Evolutionary conservation across 1,139 yeast genomes (phyloP).

Genomic region (Arxiozyma telluris): DNA sequence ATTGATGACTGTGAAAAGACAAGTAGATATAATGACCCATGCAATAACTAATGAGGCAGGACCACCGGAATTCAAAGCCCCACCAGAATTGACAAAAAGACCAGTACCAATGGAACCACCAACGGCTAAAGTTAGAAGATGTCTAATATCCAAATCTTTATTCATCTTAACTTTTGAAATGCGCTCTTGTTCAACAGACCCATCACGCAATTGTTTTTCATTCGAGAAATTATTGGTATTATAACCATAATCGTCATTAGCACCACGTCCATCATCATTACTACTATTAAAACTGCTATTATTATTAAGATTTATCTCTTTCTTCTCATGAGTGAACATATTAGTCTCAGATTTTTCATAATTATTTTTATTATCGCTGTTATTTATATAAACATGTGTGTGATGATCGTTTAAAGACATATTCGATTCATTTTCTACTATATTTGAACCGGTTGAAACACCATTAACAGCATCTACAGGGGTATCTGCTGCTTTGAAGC

Average conservation of each 20-base stretch:
- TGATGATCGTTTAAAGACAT: not conserved
- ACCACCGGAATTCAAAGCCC: conserved; percentile 55
- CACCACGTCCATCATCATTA: not conserved
- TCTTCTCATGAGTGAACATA: not conserved
- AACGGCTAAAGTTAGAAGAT: conserved; percentile 73
- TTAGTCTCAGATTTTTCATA: not conserved
- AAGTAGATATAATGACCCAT: conserved; percentile 40
- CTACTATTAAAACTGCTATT: not conserved
- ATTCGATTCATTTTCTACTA: not conserved
- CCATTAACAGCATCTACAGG: not conserved
- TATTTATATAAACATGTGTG: not conserved
- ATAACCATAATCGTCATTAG: not conserved
- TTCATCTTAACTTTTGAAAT: conserved; percentile 20
- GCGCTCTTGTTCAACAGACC: conserved; percentile 6
- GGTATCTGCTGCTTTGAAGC: conserved; percentile 10
- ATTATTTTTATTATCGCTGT: not conserved
- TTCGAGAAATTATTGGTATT: not conserved
- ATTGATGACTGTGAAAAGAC: conserved; percentile 59
- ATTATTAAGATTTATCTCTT: not conserved
- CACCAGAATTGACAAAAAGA: conserved; percentile 56
- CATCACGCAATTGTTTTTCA: not conserved
- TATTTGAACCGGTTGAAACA: not conserved
- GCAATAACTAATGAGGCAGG: conserved; percentile 58
- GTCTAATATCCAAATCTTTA: conserved; percentile 53
- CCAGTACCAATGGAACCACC: conserved; percentile 79